These are phyloP conservation scores for Pestalotiopsis sp. DNA, from an alignment of 2,329 filamentous ascomycete genomes.

Conservation along the genomic window DNA sequence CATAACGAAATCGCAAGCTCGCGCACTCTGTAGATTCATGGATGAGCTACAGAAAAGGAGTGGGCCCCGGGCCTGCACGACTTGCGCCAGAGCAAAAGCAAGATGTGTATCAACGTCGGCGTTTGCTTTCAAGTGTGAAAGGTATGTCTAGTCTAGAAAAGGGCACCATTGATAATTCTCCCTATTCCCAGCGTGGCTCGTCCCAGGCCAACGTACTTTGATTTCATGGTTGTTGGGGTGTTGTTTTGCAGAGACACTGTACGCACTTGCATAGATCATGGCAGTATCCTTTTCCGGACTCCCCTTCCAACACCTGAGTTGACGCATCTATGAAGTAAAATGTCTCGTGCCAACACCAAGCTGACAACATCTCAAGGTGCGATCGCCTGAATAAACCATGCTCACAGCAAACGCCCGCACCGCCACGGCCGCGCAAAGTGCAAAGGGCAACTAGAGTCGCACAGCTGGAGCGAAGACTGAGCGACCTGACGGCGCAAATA, in stretches of 20 bases:
- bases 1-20: no score
- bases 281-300: no score
- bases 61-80: conserved; percentile 15
- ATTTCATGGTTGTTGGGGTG: no score
- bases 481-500: background rate
- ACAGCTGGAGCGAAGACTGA: background rate
- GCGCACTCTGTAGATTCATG: background rate
- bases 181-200: background rate
- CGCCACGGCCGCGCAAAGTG: background rate
- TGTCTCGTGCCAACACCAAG: background rate
- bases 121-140: conserved; percentile 14
- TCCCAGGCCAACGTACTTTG: background rate
- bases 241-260: no score
- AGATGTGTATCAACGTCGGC: conserved; percentile 10
- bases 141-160: conserved; percentile 6
- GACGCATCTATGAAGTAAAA: no score
- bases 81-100: conserved; percentile 16
- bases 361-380: conserved; percentile 8
- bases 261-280: no score
- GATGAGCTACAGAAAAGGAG: background rate
- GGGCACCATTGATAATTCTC: background rate
- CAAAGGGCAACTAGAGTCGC: background rate
- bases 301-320: no score
- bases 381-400: conserved; percentile 15
- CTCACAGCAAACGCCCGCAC: conserved; percentile 13